Percentiles rank a stretch among this genome's conserved stretches.
Conservation (phyloP, 768 basidiomycete species). For the Auricularia heimuer region DNA sequence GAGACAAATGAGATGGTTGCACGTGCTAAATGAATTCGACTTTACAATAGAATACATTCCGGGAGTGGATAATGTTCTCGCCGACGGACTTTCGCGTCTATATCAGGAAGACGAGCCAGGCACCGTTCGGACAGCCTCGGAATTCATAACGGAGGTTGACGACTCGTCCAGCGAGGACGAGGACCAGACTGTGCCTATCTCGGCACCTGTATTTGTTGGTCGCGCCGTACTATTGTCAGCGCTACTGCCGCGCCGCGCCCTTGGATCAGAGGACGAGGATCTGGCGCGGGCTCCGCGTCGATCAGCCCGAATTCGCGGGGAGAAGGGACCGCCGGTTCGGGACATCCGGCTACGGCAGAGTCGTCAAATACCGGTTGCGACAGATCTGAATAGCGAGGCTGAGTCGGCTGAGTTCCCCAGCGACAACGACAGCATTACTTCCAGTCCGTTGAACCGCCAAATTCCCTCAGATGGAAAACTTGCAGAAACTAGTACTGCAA, state of each 20-base stretch:
- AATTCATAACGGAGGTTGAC: neutral
- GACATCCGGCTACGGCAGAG: no score
- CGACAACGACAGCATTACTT: no score
- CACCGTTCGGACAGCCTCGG: neutral
- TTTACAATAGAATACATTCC: slow-evolving; percentile 22
- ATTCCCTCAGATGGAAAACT: no score
- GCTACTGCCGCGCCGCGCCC: neutral
- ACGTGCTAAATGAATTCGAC: slow-evolving; percentile 22
- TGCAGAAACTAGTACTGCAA: no score
- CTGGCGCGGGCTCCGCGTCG: no score
- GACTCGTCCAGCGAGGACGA: neutral
- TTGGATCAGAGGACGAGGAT: no score
- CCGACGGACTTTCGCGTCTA: slow-evolving; percentile 18
- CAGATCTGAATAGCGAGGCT: no score
- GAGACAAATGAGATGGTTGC: slow-evolving; percentile 27
- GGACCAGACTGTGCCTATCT: neutral
- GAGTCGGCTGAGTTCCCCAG: no score
- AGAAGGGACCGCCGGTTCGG: neutral
- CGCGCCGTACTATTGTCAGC: neutral
- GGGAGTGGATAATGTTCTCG: slow-evolving; percentile 21
- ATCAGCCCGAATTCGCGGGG: neutral
- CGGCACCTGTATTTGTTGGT: neutral
- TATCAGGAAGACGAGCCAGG: slow-evolving; percentile 6
- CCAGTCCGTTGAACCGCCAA: no score
- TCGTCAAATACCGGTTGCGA: no score